These are phyloP conservation scores for Brassica cretica DNA, from an alignment of 345 rosid genomes.

Conservation along the genomic window DNA sequence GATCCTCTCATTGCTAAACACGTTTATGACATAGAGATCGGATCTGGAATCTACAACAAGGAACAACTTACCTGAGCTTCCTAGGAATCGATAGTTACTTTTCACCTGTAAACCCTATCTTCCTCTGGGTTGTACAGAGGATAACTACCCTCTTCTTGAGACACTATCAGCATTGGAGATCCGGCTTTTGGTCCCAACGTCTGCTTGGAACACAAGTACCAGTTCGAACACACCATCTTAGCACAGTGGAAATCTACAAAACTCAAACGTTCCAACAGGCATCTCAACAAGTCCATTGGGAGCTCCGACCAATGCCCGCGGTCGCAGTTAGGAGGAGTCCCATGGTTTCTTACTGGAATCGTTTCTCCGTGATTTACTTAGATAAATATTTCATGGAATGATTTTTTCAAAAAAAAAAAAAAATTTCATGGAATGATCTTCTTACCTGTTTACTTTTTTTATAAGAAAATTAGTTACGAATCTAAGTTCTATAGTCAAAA, in stretches of 20 bases:
- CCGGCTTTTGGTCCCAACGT: neutral
- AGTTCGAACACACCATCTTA: neutral
- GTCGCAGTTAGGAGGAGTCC: neutral
- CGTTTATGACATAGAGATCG: constrained; percentile 8
- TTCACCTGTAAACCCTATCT: neutral
- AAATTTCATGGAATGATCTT: too few relatives aligned
- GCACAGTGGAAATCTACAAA: neutral
- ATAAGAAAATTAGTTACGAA: too few relatives aligned
- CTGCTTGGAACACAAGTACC: constrained; percentile 8
- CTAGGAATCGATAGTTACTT: constrained; percentile 3
- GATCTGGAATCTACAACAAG: neutral
- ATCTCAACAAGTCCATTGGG: neutral
- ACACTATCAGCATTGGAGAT: neutral
- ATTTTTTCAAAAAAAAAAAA: too few relatives aligned
- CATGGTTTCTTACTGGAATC: neutral
- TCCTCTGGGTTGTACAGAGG: neutral
- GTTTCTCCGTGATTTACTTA: neutral
- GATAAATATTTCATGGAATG: neutral
- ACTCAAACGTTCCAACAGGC: neutral
- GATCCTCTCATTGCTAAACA: neutral
- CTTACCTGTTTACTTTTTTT: too few relatives aligned
- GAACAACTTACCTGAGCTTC: constrained; percentile 3
- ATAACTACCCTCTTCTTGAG: neutral
- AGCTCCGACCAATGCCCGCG: neutral
- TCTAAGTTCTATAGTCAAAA: too few relatives aligned